These are phyloP conservation scores for Eucalyptus rudis DNA, from an alignment of 345 rosid species.

Conservation along the genomic window DNA sequence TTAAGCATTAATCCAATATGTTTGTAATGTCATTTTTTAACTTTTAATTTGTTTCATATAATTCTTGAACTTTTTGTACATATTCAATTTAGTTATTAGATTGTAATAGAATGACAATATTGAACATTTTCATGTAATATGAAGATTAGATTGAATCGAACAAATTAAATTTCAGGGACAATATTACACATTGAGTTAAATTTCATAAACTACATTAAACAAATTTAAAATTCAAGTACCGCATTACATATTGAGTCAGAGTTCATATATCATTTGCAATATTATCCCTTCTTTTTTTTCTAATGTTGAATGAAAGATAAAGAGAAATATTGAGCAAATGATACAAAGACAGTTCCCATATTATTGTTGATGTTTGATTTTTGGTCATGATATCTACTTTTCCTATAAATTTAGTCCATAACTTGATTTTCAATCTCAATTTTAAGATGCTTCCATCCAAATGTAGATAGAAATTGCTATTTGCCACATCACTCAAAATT, in stretches of 20 bases:
- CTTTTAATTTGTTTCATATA: too few species aligned
- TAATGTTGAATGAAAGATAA: neutral
- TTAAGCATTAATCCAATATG: rapidly evolving
- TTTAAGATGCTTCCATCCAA: neutral
- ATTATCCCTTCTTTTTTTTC: too few species aligned
- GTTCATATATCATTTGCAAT: rapidly evolving
- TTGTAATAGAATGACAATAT: too few species aligned
- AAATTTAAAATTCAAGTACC: too few species aligned
- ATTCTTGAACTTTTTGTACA: too few species aligned
- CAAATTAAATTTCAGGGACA: rapidly evolving
- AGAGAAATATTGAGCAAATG: neutral
- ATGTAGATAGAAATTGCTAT: too few species aligned
- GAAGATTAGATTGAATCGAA: too few species aligned
- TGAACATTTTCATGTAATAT: too few species aligned
- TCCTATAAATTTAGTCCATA: neutral
- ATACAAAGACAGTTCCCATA: neutral
- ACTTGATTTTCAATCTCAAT: neutral
- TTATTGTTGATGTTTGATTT: neutral
- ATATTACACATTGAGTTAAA: rapidly evolving
- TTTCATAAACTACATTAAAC: rapidly evolving
- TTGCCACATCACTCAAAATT: too few species aligned
- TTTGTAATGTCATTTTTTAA: too few species aligned
- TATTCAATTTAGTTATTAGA: too few species aligned
- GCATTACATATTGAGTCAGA: rapidly evolving
- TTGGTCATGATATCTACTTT: neutral